Percentiles rank a stretch among this genome's conserved stretches.
These are phyloP conservation scores for Malassezia brasiliensis DNA, from an alignment of 1,284 basidiomycete genomes.

Conservation along the genomic window DNA sequence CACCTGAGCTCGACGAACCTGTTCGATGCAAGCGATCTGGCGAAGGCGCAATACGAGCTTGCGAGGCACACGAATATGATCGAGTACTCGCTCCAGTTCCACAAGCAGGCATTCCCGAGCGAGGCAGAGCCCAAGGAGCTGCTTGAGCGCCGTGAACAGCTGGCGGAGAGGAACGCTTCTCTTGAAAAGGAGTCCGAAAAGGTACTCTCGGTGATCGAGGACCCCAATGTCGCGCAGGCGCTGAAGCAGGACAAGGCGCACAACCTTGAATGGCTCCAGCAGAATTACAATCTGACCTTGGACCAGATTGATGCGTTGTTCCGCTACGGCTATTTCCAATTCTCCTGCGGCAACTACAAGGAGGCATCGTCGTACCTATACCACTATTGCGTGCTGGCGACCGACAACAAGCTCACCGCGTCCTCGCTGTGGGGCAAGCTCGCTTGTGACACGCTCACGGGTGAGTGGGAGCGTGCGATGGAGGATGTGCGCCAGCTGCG, in stretches of 20 bases:
- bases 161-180: conserved; percentile 70
- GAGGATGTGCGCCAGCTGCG: conserved; percentile 87
- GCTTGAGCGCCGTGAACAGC: conserved; percentile 53
- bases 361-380: conserved; percentile 94
- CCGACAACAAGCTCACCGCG: conserved; percentile 77
- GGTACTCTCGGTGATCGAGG: conserved; percentile 89
- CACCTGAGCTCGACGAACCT: conserved; percentile 62
- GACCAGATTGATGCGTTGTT: conserved; percentile 94
- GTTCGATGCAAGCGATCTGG: conserved; percentile 67
- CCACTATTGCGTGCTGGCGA: conserved; percentile 94
- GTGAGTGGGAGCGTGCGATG: conserved; percentile 85
- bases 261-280: conserved; percentile 85
- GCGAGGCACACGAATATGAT: conserved; percentile 64
- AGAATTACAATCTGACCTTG: conserved; percentile 82
- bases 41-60: conserved; percentile 85
- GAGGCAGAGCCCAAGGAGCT: conserved; percentile 48
- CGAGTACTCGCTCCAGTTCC: conserved; percentile 58
- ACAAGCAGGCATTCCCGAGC: conserved; percentile 65
- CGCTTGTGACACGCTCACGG: conserved; percentile 85
- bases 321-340: conserved; percentile 96
- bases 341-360: conserved; percentile 89
- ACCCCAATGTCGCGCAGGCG: conserved; percentile 72
- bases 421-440: conserved; percentile 98
- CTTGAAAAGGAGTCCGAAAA: conserved; percentile 80
- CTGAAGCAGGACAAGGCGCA: conserved; percentile 91